phyloP scores from a whole-genome alignment of 177 flowering plant genomes.

The Vitis hybrid region DNA sequence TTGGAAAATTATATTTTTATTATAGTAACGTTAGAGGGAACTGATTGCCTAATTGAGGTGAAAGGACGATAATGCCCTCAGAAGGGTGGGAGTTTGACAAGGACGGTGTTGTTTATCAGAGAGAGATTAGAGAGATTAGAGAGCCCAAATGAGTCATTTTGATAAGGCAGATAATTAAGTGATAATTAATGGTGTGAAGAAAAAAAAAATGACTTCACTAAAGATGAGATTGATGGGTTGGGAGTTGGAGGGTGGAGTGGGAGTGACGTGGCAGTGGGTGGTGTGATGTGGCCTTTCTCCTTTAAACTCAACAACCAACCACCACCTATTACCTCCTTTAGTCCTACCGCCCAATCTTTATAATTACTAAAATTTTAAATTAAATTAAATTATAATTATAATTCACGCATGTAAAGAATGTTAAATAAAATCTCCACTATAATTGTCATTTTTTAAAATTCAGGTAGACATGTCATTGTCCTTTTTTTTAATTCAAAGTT shows the following conservation, averaged over 20 bases:
- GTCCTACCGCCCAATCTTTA: not conserved
- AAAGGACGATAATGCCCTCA: no score
- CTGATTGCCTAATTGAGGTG: no score
- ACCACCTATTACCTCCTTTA: not conserved
- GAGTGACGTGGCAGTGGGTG: constrained; percentile 13
- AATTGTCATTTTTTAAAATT: no score
- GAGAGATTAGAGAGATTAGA: no score
- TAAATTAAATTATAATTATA: not conserved
- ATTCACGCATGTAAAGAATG: not conserved
- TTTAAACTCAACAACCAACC: not conserved
- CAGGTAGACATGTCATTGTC: no score
- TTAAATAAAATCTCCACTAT: no score
- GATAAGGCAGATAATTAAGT: not conserved
- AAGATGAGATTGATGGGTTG: not conserved
- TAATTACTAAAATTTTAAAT: not conserved
- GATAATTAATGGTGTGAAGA: not conserved
- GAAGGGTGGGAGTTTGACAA: no score
- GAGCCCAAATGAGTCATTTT: not conserved
- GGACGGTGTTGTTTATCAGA: no score
- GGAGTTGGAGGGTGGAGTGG: not conserved
- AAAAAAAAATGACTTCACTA: not conserved
- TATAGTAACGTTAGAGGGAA: no score
- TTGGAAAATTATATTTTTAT: no score
- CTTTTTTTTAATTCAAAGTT: no score
- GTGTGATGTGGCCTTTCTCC: not conserved